phyloP scores from a whole-genome alignment of 1,139 yeast species.

The Lodderomyces pseudojiufengensis region DNA sequence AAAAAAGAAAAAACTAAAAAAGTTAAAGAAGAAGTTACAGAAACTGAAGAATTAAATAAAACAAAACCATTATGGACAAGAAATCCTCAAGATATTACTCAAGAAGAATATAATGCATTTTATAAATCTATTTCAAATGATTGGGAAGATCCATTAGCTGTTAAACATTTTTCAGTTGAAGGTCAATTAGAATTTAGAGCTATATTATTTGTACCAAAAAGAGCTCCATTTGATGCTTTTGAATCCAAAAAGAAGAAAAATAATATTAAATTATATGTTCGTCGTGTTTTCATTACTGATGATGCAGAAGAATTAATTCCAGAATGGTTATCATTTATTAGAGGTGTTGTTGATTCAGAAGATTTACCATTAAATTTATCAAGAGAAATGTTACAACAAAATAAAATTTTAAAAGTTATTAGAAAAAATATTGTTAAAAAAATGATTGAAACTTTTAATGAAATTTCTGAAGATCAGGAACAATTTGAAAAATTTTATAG shows the following conservation, averaged over 20 bases:
- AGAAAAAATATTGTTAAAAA: conserved; percentile 99
- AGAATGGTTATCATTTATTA: conserved; percentile 96
- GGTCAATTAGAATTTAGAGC: conserved; percentile 99
- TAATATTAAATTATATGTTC: conserved; percentile 97
- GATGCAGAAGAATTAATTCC: conserved; percentile 99
- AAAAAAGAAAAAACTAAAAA: conserved; percentile 69
- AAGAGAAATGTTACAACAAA: conserved; percentile 99
- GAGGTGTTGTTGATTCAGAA: conserved; percentile 99
- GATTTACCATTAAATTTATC: conserved; percentile 99
- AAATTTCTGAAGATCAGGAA: conserved; percentile 98
- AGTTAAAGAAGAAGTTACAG: conserved; percentile 82
- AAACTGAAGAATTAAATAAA: conserved; percentile 96
- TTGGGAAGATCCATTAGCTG: conserved; percentile 99
- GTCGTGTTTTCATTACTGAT: conserved; percentile 99
- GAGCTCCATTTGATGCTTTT: conserved; percentile 98
- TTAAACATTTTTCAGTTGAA: conserved; percentile 99
- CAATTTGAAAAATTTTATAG: conserved; percentile 98
- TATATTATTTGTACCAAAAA: conserved; percentile 94
- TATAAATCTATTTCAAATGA: conserved; percentile 99
- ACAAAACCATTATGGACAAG: conserved; percentile 99
- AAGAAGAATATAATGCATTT: conserved; percentile 98
- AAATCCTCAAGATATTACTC: conserved; percentile 95
- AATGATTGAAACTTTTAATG: conserved; percentile 97
- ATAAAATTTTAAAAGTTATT: conserved; percentile 98
- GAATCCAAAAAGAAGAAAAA: conserved; percentile 98